Conservation (phyloP, 768 basidiomycete genomes). For the Serendipita vermifera region DNA sequence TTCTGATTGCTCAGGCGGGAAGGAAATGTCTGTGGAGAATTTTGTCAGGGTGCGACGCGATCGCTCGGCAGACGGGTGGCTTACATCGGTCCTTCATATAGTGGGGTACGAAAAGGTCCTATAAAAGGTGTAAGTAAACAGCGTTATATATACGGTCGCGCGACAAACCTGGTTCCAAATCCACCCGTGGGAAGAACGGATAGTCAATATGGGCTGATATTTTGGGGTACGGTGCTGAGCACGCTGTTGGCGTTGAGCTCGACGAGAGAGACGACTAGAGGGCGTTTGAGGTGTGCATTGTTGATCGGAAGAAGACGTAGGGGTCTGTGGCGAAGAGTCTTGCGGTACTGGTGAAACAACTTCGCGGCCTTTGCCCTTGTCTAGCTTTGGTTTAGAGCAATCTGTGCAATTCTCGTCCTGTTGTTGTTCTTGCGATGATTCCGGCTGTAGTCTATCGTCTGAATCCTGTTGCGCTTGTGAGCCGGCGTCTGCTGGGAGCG, state of each 20-base stretch:
- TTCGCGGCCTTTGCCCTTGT: slow-evolving; percentile 9
- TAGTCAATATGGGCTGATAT: slow-evolving; percentile 9
- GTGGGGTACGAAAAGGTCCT: slow-evolving; percentile 3
- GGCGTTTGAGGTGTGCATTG: background rate
- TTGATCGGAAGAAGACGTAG: background rate
- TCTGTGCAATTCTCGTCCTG: background rate
- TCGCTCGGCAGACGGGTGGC: no score
- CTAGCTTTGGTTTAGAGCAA: background rate
- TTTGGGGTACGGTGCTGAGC: slow-evolving; percentile 7
- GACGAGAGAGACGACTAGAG: background rate
- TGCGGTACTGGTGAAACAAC: background rate
- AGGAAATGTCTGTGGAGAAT: slow-evolving; percentile 6
- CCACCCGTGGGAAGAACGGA: slow-evolving; percentile 8
- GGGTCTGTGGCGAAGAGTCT: background rate
- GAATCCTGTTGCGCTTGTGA: background rate
- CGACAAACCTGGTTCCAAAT: slow-evolving; percentile 6
- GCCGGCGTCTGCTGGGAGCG: background rate
- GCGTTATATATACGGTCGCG: background rate
- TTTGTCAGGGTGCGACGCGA: no score
- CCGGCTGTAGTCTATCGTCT: background rate
- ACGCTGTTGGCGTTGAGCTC: background rate
- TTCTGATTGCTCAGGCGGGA: background rate
- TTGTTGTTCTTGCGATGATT: background rate
- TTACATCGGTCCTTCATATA: slow-evolving; percentile 8
- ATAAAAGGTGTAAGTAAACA: background rate